Base-by-base conservation (phyloP, 1,139 yeast genomes). In the Pichia sp. region DNA sequence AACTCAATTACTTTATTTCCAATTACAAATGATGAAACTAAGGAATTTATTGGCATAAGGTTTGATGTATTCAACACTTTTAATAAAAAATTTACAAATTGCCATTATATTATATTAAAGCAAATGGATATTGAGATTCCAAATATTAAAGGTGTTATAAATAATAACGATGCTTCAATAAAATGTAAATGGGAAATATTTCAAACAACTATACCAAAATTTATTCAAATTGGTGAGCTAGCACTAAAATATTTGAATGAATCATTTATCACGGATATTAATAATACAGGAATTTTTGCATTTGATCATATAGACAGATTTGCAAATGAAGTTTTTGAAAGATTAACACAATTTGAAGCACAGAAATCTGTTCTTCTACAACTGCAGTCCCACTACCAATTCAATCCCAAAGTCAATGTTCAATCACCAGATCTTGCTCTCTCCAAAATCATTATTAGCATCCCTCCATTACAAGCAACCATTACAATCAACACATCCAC, bases 1-100 rank as follows among this genome's bases (percentile, higher is more conserved):
- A 71, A 72, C 54, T 80, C 80, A 0, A 66, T 74, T 3, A 75
- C 79, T 1, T 68, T 70, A 3, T 76, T 77, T 54, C 79, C 79
- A 0, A 67, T 75, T 2, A 46, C 56, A 1, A 48, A 47, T 9
- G 59, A 53, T 13, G 11, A 28, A 5, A 48, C 54, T 13, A 67
- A 57, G 51, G 59, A 47, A 49, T 68, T 68, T 42, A 41, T 75
- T 1, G 81, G 81, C 0, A 62, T 76, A 9, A 59, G 81, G 46
- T 69, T 76, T 47, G 81, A 77, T 53, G 59, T 74, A 0, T 75
- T 70, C 55, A 71, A 73, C 51, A 62, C 62, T 16, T 45, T 51
- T 0, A 42, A 46, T 1, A 36, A 56, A 3, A 62, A 58, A 38
- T 76, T 67, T 57, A 69, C 67, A 13, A 58, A 61, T 3, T 77